Percentiles rank a stretch among this genome's conserved stretches.
These are phyloP conservation scores for Globisporangium iwayamae DNA, from an alignment of 352 stramenopile species.

Conservation along the genomic window DNA sequence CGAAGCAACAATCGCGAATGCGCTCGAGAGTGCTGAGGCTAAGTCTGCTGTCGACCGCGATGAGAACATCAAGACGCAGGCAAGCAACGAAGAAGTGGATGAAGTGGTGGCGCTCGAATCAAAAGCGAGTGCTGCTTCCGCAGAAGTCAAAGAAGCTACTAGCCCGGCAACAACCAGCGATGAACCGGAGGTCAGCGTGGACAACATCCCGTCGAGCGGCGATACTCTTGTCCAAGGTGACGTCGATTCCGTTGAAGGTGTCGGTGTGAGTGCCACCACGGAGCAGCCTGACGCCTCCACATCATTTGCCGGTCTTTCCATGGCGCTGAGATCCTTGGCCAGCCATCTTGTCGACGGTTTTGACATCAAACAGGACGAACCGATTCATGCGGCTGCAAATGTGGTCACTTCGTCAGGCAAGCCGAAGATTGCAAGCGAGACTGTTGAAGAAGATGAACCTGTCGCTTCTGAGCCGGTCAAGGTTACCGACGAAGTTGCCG, in stretches of 20 bases:
- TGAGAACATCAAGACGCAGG: neutral
- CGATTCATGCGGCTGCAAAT: neutral
- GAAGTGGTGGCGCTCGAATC: neutral
- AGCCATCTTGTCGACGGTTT: constrained; percentile 12
- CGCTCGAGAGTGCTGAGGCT: neutral
- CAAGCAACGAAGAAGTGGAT: neutral
- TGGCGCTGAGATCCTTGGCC: constrained; percentile 17
- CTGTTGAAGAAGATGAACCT: neutral
- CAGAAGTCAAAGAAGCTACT: neutral
- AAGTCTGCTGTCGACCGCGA: neutral
- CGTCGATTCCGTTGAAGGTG: neutral
- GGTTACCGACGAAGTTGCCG: neutral
- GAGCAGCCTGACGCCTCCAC: constrained; percentile 1
- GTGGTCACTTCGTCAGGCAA: neutral
- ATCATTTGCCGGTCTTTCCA: constrained; percentile 16
- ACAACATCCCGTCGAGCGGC: neutral
- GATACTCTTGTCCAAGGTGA: neutral
- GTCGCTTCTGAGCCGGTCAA: neutral
- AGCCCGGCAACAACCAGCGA: neutral
- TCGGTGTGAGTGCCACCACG: neutral
- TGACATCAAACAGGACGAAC: constrained; percentile 6
- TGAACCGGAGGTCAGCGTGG: neutral
- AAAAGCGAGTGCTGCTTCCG: neutral
- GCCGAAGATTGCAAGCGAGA: neutral
- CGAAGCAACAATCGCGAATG: neutral